phyloP scores from a whole-genome alignment of 1,139 yeast species.

The Nematodospora anomalae region DNA sequence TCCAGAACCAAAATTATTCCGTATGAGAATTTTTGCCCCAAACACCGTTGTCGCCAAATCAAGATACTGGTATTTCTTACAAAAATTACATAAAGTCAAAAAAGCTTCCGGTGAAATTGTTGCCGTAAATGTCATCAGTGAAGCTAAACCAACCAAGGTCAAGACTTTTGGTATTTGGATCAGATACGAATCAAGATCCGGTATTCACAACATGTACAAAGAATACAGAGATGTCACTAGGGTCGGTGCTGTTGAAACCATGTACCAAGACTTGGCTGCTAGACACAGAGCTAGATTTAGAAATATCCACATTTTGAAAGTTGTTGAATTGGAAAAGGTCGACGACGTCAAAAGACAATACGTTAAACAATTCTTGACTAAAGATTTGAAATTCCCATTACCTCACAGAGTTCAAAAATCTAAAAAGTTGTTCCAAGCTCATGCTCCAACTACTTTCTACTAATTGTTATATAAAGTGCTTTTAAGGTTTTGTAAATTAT shows the following conservation, averaged over 20 bases:
- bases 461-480: too few species aligned
- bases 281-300: slow-evolving; percentile 99
- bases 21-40: slow-evolving; percentile 99
- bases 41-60: slow-evolving; percentile 99
- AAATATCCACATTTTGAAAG: slow-evolving; percentile 97
- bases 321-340: slow-evolving; percentile 96
- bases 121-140: slow-evolving; percentile 86
- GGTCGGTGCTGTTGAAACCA: slow-evolving; percentile 97
- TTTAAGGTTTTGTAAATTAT: not conserved
- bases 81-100: slow-evolving; percentile 99
- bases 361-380: slow-evolving; percentile 94
- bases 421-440: slow-evolving; percentile 82
- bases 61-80: slow-evolving; percentile 99
- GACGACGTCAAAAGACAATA: slow-evolving; percentile 99
- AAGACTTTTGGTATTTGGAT: slow-evolving; percentile 99
- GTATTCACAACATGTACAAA: slow-evolving; percentile 99
- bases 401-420: slow-evolving; percentile 99
- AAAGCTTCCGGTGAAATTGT: slow-evolving; percentile 99
- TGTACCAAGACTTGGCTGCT: slow-evolving; percentile 99
- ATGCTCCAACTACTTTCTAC: slow-evolving; percentile 97
- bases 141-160: slow-evolving; percentile 97
- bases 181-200: slow-evolving; percentile 99
- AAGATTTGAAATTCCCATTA: slow-evolving; percentile 99
- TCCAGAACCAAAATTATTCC: slow-evolving; percentile 99
- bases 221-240: slow-evolving; percentile 99